Evolutionary conservation across 352 stramenopile genomes (phyloP).

Genomic region (Aphanomyces euteiches): DNA sequence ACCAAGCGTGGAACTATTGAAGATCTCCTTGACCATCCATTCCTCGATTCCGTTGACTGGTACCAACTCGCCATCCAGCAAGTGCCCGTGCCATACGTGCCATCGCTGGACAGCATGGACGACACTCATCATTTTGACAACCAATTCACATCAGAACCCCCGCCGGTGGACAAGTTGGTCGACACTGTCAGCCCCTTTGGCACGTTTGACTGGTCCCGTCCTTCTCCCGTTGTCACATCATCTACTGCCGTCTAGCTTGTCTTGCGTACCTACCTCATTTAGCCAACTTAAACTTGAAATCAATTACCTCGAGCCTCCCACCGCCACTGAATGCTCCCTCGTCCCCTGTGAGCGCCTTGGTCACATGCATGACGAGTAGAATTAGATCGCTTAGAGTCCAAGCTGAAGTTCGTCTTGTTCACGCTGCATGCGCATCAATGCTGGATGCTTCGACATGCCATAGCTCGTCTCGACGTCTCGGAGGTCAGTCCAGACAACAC

Average conservation of each 20-base stretch:
- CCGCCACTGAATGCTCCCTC: no score
- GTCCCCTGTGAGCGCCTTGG: no score
- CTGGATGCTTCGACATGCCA: neutral
- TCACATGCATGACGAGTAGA: neutral
- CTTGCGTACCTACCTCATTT: neutral
- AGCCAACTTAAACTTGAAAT: neutral
- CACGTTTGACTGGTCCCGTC: slow-evolving; percentile 23
- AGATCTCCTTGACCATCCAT: slow-evolving; percentile 68
- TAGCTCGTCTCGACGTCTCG: neutral
- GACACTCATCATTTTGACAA: slow-evolving; percentile 28
- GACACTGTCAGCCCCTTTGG: slow-evolving; percentile 6
- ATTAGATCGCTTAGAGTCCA: neutral
- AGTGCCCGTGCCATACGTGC: slow-evolving; percentile 35
- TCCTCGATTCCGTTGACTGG: slow-evolving; percentile 73
- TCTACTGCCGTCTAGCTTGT: neutral
- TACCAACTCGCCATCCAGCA: slow-evolving; percentile 71
- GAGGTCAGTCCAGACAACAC: neutral
- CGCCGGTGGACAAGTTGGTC: neutral
- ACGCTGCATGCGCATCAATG: slow-evolving; percentile 7
- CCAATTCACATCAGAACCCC: slow-evolving; percentile 22
- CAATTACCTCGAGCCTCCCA: no score
- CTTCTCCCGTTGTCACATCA: no score
- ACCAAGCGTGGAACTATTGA: slow-evolving; percentile 57
- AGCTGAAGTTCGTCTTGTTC: slow-evolving; percentile 23
- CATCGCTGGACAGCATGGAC: neutral